Percentiles rank a stretch among this genome's conserved stretches.
These are phyloP conservation scores for Eucalyptus cloeziana DNA, from an alignment of 345 rosid genomes.

Conservation along the genomic window DNA sequence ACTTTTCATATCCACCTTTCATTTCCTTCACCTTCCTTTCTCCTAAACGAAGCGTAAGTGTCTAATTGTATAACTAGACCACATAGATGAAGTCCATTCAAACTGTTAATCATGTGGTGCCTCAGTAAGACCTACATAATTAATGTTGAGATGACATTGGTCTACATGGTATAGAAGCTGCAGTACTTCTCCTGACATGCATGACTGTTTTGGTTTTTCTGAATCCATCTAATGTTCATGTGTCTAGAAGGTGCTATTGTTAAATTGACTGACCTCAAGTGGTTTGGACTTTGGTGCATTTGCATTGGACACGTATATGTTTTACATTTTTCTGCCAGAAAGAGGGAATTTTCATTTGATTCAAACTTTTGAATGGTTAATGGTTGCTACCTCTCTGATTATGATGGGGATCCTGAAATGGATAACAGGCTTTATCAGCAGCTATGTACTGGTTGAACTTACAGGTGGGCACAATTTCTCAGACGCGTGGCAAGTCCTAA, in stretches of 20 bases:
- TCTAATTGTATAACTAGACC: background rate
- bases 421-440: constrained; percentile 85
- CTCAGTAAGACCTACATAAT: background rate
- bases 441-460: constrained; percentile 99
- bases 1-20: background rate
- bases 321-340: background rate
- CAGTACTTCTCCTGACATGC: background rate
- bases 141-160: background rate
- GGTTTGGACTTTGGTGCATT: background rate
- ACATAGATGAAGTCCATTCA: background rate
- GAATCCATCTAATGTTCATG: background rate
- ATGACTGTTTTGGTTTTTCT: background rate
- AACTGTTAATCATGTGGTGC: background rate
- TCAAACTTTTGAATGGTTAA: background rate
- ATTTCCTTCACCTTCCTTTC: background rate
- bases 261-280: background rate
- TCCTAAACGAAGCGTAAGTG: background rate
- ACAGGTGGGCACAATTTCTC: constrained; percentile 65
- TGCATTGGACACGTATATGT: background rate
- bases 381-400: constrained; percentile 14
- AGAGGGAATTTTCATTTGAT: background rate
- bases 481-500: constrained; percentile 22
- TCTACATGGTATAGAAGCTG: background rate
- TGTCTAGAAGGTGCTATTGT: background rate
- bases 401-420: constrained; percentile 74